Evolutionary conservation across 2,329 filamentous ascomycete species (phyloP).

Genomic region (Alternaria dauci): DNA sequence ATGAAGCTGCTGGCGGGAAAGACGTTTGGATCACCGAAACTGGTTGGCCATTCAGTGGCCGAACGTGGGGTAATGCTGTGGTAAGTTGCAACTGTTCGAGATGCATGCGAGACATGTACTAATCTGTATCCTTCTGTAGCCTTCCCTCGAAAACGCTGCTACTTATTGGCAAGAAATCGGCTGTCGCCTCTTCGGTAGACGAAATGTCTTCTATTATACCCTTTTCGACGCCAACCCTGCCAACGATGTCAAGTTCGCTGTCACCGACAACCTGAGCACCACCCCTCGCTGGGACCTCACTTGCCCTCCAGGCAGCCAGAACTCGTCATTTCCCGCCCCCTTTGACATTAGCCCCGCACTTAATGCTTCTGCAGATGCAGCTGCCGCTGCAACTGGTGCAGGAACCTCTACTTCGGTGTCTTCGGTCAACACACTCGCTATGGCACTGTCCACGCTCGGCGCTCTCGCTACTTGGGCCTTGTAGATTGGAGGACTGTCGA

Average conservation of each 20-base stretch:
- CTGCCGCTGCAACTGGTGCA: conserved; percentile 8
- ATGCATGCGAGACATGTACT: not conserved
- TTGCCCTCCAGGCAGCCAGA: conserved; percentile 51
- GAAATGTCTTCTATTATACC: conserved; percentile 48
- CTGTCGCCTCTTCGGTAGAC: conserved; percentile 43
- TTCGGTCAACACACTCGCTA: conserved; percentile 30
- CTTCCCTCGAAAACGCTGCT: conserved; percentile 40
- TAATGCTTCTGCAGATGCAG: too few species aligned
- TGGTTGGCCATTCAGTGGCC: conserved; percentile 45
- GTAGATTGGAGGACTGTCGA: conserved; percentile 10
- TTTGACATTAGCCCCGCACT: not conserved
- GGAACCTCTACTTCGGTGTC: conserved; percentile 24
- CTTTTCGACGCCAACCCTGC: conserved; percentile 59
- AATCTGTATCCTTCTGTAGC: not conserved
- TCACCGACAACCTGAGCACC: conserved; percentile 63
- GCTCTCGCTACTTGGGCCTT: conserved; percentile 33
- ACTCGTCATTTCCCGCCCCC: not conserved
- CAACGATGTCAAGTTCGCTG: conserved; percentile 66
- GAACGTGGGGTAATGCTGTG: conserved; percentile 37
- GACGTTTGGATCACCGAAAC: conserved; percentile 52
- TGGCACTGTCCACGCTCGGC: conserved; percentile 34
- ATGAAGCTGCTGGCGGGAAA: conserved; percentile 41
- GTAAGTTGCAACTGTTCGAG: not conserved
- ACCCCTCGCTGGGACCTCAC: conserved; percentile 62
- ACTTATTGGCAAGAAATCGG: conserved; percentile 45